Base-by-base conservation (phyloP, 345 rosid genomes). In the Camelina neglecta region DNA sequence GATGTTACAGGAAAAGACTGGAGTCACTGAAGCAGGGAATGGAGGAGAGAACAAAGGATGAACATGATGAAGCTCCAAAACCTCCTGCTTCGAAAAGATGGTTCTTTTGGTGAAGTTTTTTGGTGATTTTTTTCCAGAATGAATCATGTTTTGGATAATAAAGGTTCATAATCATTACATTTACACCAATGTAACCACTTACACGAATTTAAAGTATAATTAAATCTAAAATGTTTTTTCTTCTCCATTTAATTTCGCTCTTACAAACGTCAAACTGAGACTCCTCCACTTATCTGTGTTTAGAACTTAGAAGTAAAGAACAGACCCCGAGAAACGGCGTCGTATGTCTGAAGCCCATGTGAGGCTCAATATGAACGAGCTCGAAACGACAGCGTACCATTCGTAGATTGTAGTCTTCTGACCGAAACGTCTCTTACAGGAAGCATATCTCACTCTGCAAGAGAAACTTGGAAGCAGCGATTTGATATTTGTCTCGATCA, bases 11-110 rank as follows among this genome's bases (percentile, higher is more conserved):
- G 73, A 84, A 41, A 74, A 83, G 98, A 70, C 67, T 89, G 78
- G 92, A 86, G 66, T 85, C 90, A 11, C 70, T 90, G 59, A 89
- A 86, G 80, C 80, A 78, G 65, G 98, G 98, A 62, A 85, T 93
- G 42, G 87, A 82, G 81, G 83, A 69, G 1, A 88, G 93, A 65
- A 79, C 78, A 63, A 77, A 74, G 65, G 86, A 80, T 47, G 86
- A 74, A 64, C 82, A 88, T 15, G 83, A 63, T 38, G 72, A 65
- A 77, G 57, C 66, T 26, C 69, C 86, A 48, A 73, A 82, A 15
- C 71, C 79, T 29, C 55, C 75, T 35, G 20, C 70, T 9, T 9
- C 18, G 33, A 77, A 84, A 78, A 85, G 53, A 82, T 86, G 97
- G 93, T 86, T 87, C 84, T 84, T 86, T 74, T 88, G 92, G 91